Evolutionary conservation across 805 yeast genomes (phyloP).

Genomic region (Scheffersomyces stipitis): DNA sequence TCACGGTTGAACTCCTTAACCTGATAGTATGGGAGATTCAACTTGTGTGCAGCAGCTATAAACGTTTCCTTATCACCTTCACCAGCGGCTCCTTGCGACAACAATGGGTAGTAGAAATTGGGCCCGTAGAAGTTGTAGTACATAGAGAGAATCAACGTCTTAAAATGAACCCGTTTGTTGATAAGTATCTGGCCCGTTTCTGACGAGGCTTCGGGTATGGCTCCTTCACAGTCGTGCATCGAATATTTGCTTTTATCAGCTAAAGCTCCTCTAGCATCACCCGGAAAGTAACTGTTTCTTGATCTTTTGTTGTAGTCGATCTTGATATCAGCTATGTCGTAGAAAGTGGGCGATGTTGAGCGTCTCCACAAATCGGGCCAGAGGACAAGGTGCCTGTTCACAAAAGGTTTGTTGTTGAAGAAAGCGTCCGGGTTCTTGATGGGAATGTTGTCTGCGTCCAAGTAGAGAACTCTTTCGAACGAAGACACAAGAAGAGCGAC

Average conservation of each 20-base stretch:
- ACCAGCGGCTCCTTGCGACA: slow-evolving; percentile 44
- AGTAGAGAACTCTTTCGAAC: slow-evolving; percentile 33
- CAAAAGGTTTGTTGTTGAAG: slow-evolving; percentile 34
- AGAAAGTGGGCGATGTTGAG: slow-evolving; percentile 36
- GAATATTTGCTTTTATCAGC: slow-evolving; percentile 5
- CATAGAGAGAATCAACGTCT: slow-evolving; percentile 32
- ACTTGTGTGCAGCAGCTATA: slow-evolving; percentile 40
- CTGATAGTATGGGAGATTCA: slow-evolving; percentile 36
- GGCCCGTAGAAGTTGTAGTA: slow-evolving; percentile 41
- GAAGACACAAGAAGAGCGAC: slow-evolving; percentile 37
- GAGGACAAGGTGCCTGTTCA: slow-evolving; percentile 24
- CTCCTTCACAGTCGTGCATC: slow-evolving; percentile 29
- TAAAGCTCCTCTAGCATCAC: slow-evolving; percentile 25
- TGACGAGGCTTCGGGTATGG: slow-evolving; percentile 37
- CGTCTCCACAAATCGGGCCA: slow-evolving; percentile 48
- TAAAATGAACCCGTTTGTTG: slow-evolving; percentile 30
- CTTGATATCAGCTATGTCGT: slow-evolving; percentile 31
- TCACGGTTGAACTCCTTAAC: slow-evolving; percentile 37
- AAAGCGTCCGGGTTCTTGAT: slow-evolving; percentile 35
- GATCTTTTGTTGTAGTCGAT: slow-evolving; percentile 15
- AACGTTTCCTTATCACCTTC: slow-evolving; percentile 46
- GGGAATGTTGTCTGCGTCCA: slow-evolving; percentile 43
- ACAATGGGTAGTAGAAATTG: slow-evolving; percentile 34
- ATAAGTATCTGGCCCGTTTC: slow-evolving; percentile 42
- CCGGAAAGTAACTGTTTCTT: slow-evolving; percentile 28